Conservation (phyloP, 2,329 filamentous ascomycete species). For the Penicillium corylophilum region DNA sequence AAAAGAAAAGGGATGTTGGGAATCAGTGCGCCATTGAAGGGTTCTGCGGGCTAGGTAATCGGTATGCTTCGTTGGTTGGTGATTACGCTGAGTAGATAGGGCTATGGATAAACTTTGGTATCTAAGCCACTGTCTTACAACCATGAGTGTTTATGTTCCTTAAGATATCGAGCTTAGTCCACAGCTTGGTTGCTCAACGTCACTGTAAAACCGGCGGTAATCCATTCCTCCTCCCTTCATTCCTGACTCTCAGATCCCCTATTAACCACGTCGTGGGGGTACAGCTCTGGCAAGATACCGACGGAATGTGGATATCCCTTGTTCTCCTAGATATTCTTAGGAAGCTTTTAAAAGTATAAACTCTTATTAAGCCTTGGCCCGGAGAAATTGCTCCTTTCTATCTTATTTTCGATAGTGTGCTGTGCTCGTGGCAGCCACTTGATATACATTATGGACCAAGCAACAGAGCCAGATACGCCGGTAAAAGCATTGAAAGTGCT, state of each 20-base stretch:
- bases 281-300: conserved; percentile 2
- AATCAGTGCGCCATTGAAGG: conserved; percentile 29
- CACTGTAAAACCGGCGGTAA: neutral
- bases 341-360: conserved; percentile 1
- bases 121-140: neutral
- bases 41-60: conserved; percentile 43
- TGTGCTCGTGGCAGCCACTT: neutral
- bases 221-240: conserved; percentile 28
- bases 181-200: neutral
- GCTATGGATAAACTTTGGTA: neutral
- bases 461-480: conserved; percentile 5
- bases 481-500: conserved; percentile 16
- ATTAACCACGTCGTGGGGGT: conserved; percentile 5
- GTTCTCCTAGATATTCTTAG: conserved; percentile 6
- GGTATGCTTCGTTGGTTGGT: conserved; percentile 34
- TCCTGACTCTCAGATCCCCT: conserved; percentile 11
- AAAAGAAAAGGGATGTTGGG: conserved; percentile 25
- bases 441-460: conserved; percentile 12
- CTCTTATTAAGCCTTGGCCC: conserved; percentile 11
- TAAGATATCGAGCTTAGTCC: neutral
- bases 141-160: neutral
- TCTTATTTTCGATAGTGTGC: neutral
- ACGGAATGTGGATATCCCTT: conserved; percentile 26
- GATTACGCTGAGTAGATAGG: conserved; percentile 9
- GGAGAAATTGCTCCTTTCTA: neutral